Percentiles rank a stretch among this genome's conserved stretches.
Evolutionary conservation across 2,329 filamentous ascomycete genomes (phyloP).

Genomic region (Beauveria medogensis): DNA sequence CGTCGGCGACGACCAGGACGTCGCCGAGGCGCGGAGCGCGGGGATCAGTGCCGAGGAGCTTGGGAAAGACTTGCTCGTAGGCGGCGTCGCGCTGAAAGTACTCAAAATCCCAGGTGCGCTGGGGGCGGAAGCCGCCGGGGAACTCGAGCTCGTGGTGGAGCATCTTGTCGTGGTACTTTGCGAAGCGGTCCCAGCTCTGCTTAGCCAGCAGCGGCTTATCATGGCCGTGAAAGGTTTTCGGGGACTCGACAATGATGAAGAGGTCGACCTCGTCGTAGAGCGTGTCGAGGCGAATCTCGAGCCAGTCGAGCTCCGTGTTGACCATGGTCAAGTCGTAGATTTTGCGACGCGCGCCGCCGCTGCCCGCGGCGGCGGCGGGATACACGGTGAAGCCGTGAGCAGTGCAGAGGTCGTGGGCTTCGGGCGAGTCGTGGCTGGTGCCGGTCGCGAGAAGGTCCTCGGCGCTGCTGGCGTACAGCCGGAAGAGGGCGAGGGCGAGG

Average conservation of each 20-base stretch:
- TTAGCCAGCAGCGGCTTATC: slow-evolving; percentile 46
- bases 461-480: too few relatives aligned
- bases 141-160: slow-evolving; percentile 47
- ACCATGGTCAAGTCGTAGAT: slow-evolving; percentile 15
- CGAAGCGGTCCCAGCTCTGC: slow-evolving; percentile 43
- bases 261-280: slow-evolving; percentile 53
- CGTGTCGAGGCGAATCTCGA: slow-evolving; percentile 54
- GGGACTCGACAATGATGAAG: slow-evolving; percentile 54
- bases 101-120: slow-evolving; percentile 40
- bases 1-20: slow-evolving; percentile 50
- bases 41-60: slow-evolving; percentile 28
- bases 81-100: slow-evolving; percentile 39
- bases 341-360: not conserved
- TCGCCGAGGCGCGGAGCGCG: slow-evolving; percentile 37
- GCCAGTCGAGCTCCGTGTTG: slow-evolving; percentile 49
- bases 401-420: too few relatives aligned
- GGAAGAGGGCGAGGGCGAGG: too few relatives aligned
- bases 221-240: slow-evolving; percentile 48
- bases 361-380: too few relatives aligned
- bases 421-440: too few relatives aligned
- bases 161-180: slow-evolving; percentile 36
- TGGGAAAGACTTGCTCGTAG: slow-evolving; percentile 40
- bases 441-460: too few relatives aligned
- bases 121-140: slow-evolving; percentile 28
- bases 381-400: too few relatives aligned